These are phyloP conservation scores for Sedum album DNA, from an alignment of 164 flowering plant genomes.

Conservation along the genomic window DNA sequence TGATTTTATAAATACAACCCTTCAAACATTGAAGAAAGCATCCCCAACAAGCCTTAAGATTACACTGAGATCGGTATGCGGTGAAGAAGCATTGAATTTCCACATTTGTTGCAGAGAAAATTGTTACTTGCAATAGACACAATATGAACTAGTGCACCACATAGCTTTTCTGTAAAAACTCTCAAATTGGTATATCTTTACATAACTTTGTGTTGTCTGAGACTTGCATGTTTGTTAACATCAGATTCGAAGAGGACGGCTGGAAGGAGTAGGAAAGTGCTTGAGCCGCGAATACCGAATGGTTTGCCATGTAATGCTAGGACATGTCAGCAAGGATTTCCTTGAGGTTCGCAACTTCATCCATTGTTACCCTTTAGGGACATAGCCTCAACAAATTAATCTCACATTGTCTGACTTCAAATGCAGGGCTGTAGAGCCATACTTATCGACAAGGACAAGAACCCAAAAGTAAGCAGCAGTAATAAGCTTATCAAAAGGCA, in stretches of 20 bases:
- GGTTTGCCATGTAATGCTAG: slow-evolving; percentile 59
- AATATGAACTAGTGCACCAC: neutral
- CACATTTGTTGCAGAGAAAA: neutral
- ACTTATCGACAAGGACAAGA: slow-evolving; percentile 55
- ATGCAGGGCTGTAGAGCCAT: slow-evolving; percentile 58
- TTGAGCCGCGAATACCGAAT: slow-evolving; percentile 76
- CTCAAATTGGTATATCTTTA: too few relatives aligned
- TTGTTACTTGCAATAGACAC: neutral
- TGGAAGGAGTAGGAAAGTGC: slow-evolving; percentile 79
- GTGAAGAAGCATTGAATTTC: neutral
- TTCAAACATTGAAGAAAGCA: slow-evolving; percentile 57
- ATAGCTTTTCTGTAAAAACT: too few relatives aligned
- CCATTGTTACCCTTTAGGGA: neutral
- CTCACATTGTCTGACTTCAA: slow-evolving; percentile 9
- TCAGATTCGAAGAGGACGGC: slow-evolving; percentile 90
- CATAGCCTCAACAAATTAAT: neutral
- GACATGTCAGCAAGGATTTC: slow-evolving; percentile 71
- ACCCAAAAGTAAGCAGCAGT: slow-evolving; percentile 43
- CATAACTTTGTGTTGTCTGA: neutral
- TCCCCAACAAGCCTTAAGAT: slow-evolving; percentile 80
- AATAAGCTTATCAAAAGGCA: too few relatives aligned
- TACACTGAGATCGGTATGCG: slow-evolving; percentile 61
- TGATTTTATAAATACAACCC: slow-evolving; percentile 43
- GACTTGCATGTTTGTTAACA: neutral
- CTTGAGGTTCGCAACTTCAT: slow-evolving; percentile 29